Evolutionary conservation across 306 rosid genomes (phyloP).

Genomic region (Oemleria cerasiformis): DNA sequence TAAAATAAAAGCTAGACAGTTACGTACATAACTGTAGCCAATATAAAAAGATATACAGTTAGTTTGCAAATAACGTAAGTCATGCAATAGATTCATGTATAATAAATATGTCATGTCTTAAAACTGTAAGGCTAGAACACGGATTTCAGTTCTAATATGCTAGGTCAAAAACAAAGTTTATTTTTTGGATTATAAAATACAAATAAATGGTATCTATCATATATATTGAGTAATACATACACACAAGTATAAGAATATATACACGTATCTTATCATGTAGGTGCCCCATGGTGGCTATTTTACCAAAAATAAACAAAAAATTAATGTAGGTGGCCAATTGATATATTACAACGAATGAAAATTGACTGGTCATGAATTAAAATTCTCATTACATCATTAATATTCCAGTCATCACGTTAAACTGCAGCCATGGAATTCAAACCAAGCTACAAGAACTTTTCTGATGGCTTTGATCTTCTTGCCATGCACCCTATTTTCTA

Average conservation of each 20-base stretch:
- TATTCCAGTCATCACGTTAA: neutral
- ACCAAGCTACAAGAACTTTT: neutral
- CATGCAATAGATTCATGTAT: neutral
- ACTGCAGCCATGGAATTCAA: conserved; percentile 21
- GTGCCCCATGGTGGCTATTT: neutral
- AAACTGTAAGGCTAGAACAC: neutral
- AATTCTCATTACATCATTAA: neutral
- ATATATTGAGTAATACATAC: neutral
- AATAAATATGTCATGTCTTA: neutral
- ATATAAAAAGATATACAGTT: too few relatives aligned
- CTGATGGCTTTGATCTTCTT: conserved; percentile 6
- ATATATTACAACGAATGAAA: neutral
- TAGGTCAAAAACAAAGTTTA: neutral
- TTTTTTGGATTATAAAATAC: neutral
- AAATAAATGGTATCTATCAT: neutral
- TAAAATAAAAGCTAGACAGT: too few relatives aligned
- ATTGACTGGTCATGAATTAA: conserved; percentile 1
- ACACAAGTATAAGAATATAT: neutral
- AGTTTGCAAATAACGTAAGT: neutral
- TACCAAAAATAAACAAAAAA: neutral
- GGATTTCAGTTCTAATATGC: neutral
- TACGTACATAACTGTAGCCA: too few relatives aligned
- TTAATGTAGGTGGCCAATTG: neutral
- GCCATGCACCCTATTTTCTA: too few relatives aligned
- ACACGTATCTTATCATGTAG: neutral